These are phyloP conservation scores for Dipodascopsis tothii DNA, from an alignment of 805 yeast species.

Conservation along the genomic window DNA sequence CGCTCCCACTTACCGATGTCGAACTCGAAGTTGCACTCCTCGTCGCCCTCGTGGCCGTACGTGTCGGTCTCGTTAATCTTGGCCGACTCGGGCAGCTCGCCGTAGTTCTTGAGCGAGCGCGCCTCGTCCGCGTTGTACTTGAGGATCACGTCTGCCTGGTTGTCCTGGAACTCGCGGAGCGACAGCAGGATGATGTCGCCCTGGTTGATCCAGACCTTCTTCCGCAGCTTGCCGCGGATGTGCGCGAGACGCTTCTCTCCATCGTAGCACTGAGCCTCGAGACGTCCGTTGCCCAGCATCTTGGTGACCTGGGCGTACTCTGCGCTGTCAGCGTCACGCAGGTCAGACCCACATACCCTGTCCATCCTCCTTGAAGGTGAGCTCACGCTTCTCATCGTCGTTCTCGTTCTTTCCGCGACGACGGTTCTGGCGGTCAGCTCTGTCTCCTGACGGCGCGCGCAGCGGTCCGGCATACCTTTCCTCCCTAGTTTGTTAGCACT, in stretches of 20 bases:
- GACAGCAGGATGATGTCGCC: constrained; percentile 96
- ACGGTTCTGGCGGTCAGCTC: constrained; percentile 54
- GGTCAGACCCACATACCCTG: constrained; percentile 39
- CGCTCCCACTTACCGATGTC: constrained; percentile 54
- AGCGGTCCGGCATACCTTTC: constrained; percentile 33
- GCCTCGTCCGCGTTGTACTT: constrained; percentile 97
- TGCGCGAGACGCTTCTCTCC: constrained; percentile 92
- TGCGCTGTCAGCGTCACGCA: constrained; percentile 1
- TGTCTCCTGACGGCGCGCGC: not conserved
- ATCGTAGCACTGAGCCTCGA: constrained; percentile 92
- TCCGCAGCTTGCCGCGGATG: constrained; percentile 97
- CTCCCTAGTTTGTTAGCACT: constrained; percentile 36
- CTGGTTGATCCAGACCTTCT: constrained; percentile 98
- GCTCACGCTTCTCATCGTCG: constrained; percentile 87
- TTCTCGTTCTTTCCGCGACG: constrained; percentile 97
- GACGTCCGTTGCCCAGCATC: constrained; percentile 97
- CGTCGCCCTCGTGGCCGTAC: constrained; percentile 92
- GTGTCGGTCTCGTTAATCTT: constrained; percentile 96
- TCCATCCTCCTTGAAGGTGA: constrained; percentile 85
- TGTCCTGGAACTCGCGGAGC: constrained; percentile 96
- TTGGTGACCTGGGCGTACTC: constrained; percentile 97
- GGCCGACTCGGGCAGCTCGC: constrained; percentile 95
- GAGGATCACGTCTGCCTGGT: constrained; percentile 94
- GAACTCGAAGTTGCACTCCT: constrained; percentile 95
- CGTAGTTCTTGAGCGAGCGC: constrained; percentile 86